Evolutionary conservation across 73 alveolate species (phyloP).

Genomic region (Tetrahymena thermophila): DNA sequence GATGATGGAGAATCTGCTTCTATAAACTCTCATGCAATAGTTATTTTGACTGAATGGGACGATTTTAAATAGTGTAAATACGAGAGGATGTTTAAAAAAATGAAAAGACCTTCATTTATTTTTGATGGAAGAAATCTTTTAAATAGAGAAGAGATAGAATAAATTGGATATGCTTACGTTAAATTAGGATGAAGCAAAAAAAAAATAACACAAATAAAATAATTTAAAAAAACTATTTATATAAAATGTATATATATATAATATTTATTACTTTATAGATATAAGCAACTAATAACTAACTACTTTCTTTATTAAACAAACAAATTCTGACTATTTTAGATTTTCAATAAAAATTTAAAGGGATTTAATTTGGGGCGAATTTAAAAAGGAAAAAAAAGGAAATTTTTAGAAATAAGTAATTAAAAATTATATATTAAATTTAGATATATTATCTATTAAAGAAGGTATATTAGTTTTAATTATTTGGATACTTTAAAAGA

Average conservation of each 20-base stretch:
- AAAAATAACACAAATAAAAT: background rate
- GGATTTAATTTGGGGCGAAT: background rate
- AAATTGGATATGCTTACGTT: conserved; percentile 8
- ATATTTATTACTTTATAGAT: background rate
- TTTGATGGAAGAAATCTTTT: conserved; percentile 38
- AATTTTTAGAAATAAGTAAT: background rate
- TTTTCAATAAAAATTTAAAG: background rate
- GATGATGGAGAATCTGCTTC: background rate
- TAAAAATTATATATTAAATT: background rate
- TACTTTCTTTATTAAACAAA: background rate
- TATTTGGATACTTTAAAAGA: background rate
- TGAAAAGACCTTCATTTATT: conserved; percentile 19
- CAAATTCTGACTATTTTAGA: background rate
- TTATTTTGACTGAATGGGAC: conserved; percentile 34
- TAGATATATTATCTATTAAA: background rate
- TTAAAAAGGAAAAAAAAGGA: background rate
- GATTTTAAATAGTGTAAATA: conserved; percentile 26
- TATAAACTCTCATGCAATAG: background rate
- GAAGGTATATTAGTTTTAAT: background rate
- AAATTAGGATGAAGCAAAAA: conserved; percentile 4
- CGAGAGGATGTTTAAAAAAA: background rate
- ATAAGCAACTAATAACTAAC: background rate
- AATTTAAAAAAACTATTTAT: too few species aligned
- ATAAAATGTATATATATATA: background rate
- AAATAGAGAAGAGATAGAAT: background rate